These are phyloP conservation scores for Lolium rigidum DNA, from an alignment of 176 grass and related monocot species.

Conservation along the genomic window DNA sequence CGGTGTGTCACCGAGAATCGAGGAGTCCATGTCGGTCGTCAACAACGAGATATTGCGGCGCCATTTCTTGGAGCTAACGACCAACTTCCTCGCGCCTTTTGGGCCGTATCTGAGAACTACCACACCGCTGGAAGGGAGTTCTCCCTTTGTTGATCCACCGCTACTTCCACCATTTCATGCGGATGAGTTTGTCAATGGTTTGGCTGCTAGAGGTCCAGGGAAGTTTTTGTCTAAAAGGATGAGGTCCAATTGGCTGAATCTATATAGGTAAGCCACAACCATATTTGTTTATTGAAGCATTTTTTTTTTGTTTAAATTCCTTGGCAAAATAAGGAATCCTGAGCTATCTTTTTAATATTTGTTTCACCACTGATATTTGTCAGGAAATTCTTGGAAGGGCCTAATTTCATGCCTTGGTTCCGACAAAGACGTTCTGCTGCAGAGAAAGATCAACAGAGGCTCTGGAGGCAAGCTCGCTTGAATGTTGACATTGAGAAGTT, in stretches of 20 bases:
- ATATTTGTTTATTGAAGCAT: slow-evolving; percentile 30
- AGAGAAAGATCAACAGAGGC: slow-evolving; percentile 79
- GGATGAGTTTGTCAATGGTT: slow-evolving; percentile 80
- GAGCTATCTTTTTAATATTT: slow-evolving; percentile 1
- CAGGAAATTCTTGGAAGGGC: slow-evolving; percentile 85
- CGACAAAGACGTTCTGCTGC: slow-evolving; percentile 77
- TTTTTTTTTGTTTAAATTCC: slow-evolving; percentile 24
- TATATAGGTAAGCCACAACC: slow-evolving; percentile 71
- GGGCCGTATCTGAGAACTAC: slow-evolving; percentile 86
- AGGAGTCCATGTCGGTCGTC: slow-evolving; percentile 94
- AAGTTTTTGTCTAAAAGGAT: slow-evolving; percentile 99
- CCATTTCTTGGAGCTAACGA: slow-evolving; percentile 94
- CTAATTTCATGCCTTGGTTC: slow-evolving; percentile 99
- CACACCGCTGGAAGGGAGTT: slow-evolving; percentile 72
- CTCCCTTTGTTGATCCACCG: slow-evolving; percentile 83
- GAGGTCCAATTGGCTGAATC: slow-evolving; percentile 93
- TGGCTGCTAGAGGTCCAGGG: slow-evolving; percentile 87
- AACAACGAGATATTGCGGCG: slow-evolving; percentile 98
- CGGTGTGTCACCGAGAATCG: slow-evolving; percentile 70
- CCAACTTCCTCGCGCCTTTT: slow-evolving; percentile 97
- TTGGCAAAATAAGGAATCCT: slow-evolving; percentile 32
- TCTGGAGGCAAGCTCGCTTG: slow-evolving; percentile 88
- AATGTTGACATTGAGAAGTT: slow-evolving; percentile 79
- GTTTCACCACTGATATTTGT: slow-evolving; percentile 20
- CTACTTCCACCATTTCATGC: slow-evolving; percentile 73